Conservation (phyloP, 148 eudicot species). For the Euryodendron excelsum region DNA sequence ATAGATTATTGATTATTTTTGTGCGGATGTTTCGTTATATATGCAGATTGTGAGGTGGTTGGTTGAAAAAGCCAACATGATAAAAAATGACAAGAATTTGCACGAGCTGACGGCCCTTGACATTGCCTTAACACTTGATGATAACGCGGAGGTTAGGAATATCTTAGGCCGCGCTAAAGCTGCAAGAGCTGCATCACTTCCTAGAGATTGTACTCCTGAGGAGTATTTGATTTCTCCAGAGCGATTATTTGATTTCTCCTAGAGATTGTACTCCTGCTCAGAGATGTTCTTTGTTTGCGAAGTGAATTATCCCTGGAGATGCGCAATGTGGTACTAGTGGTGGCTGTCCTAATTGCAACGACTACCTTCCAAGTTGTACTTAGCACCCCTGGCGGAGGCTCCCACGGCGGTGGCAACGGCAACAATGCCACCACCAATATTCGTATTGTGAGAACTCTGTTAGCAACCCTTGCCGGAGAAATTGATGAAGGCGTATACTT, state of each 20-base stretch:
- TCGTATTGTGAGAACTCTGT: neutral
- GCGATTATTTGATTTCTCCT: neutral
- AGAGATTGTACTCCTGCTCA: neutral
- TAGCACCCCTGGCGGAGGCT: too few relatives aligned
- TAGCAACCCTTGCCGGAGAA: too few relatives aligned
- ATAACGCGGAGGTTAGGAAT: neutral
- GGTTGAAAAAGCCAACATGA: neutral
- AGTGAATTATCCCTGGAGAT: neutral
- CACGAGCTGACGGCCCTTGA: neutral
- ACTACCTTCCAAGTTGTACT: neutral
- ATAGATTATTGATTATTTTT: neutral
- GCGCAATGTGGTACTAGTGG: constrained; percentile 8
- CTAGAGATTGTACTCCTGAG: neutral
- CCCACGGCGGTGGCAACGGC: too few relatives aligned
- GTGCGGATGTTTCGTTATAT: neutral
- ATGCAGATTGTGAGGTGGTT: neutral
- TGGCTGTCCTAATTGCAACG: neutral
- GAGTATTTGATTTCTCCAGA: neutral
- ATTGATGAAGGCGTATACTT: too few relatives aligned
- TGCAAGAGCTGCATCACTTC: too few relatives aligned
- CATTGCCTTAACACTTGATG: too few relatives aligned
- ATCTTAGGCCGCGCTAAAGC: neutral
- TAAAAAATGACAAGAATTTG: neutral
- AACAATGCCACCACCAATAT: too few relatives aligned
- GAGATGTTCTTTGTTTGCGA: neutral